Conservation (phyloP, 225 moss, liverwort and hornwort genomes). For the Physcomitrium patens region DNA sequence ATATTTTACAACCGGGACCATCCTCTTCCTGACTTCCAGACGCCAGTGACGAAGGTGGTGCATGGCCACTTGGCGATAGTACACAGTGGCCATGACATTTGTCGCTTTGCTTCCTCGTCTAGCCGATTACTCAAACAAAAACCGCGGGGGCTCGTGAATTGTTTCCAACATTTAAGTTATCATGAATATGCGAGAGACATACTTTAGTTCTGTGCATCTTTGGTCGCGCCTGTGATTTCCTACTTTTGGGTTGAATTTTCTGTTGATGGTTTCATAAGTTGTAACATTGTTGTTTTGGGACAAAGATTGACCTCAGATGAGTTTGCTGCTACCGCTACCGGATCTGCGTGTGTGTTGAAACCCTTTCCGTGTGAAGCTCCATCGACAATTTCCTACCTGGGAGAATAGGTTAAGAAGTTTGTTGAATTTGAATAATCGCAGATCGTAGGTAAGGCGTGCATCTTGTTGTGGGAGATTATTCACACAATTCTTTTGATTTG, state of each 20-base stretch:
- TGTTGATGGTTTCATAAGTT: neutral
- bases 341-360: neutral
- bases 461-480: neutral
- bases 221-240: neutral
- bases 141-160: neutral
- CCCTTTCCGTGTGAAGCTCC: neutral
- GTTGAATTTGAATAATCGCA: slow-evolving; percentile 11
- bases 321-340: neutral
- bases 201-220: neutral
- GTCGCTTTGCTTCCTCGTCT: slow-evolving; percentile 8
- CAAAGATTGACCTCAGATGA: neutral
- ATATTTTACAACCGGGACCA: neutral
- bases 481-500: neutral
- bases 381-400: neutral
- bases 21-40: neutral
- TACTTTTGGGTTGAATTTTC: neutral
- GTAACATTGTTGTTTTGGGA: neutral
- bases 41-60: slow-evolving; percentile 7
- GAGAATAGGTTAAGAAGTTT: neutral
- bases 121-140: neutral
- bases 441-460: neutral
- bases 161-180: neutral
- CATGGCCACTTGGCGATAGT: slow-evolving; percentile 36
- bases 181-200: neutral
- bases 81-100: neutral